phyloP scores from a whole-genome alignment of 2,329 filamentous ascomycete genomes.

The Scedosporium dehoogii region DNA sequence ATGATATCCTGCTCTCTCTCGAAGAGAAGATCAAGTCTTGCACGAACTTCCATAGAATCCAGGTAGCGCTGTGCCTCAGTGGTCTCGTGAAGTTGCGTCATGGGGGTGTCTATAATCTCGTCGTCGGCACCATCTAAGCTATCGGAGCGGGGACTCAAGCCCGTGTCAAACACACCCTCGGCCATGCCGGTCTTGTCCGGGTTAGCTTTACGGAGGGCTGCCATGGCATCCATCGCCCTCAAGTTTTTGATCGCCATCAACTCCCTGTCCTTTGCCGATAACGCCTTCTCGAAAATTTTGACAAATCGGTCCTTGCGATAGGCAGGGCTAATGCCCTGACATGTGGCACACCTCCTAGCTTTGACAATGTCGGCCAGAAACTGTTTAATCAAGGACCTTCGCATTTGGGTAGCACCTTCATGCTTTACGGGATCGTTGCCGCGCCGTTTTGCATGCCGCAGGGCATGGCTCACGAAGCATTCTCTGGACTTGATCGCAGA shows the following conservation, averaged over 20 bases:
- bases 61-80: constrained; percentile 59
- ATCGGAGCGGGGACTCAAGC: background rate
- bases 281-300: constrained; percentile 83
- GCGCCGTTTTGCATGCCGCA: constrained; percentile 30
- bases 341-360: constrained; percentile 58
- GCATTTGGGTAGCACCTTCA: constrained; percentile 69
- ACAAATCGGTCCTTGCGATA: constrained; percentile 86
- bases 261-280: constrained; percentile 64
- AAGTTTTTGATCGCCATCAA: constrained; percentile 64
- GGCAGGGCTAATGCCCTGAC: constrained; percentile 61
- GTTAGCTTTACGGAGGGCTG: constrained; percentile 24
- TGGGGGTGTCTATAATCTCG: constrained; percentile 31
- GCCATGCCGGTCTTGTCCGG: constrained; percentile 17
- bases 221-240: constrained; percentile 59
- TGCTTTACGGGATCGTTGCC: constrained; percentile 55
- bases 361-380: constrained; percentile 67
- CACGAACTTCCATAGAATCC: constrained; percentile 72
- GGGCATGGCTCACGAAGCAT: constrained; percentile 50
- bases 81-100: constrained; percentile 12
- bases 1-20: constrained; percentile 79
- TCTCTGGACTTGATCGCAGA: constrained; percentile 21
- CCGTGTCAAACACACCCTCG: constrained; percentile 38
- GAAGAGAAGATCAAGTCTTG: constrained; percentile 70
- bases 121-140: constrained; percentile 30
- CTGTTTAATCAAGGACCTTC: constrained; percentile 66